Evolutionary conservation across 2,329 filamentous ascomycete species (phyloP).

Genomic region (Colletotrichum sp.): DNA sequence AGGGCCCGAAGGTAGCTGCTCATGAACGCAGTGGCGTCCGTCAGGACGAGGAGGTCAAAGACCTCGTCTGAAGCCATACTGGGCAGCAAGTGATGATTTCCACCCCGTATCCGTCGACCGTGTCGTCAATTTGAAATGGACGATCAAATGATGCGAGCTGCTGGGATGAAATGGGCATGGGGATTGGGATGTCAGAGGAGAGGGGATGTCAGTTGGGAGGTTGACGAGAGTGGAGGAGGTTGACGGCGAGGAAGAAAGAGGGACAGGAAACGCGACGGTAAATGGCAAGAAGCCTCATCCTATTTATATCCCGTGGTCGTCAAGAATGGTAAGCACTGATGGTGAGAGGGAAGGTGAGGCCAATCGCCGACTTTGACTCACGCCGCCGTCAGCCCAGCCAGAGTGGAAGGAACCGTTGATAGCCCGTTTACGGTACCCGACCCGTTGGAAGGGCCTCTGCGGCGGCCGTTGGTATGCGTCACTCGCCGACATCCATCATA

Average conservation of each 20-base stretch:
- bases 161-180: too few species aligned
- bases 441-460: not conserved
- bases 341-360: not conserved
- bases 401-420: not conserved
- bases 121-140: too few species aligned
- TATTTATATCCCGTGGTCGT: not conserved
- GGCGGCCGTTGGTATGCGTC: not conserved
- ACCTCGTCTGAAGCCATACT: slow-evolving; percentile 11
- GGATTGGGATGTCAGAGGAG: too few species aligned
- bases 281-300: not conserved
- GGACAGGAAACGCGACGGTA: not conserved
- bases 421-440: not conserved
- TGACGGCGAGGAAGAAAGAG: not conserved
- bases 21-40: slow-evolving; percentile 53
- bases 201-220: too few species aligned
- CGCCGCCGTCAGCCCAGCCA: not conserved
- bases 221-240: not conserved
- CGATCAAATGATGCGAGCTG: too few species aligned
- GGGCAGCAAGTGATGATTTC: not conserved
- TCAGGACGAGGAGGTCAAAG: slow-evolving; percentile 51
- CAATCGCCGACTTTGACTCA: not conserved
- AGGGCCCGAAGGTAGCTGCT: slow-evolving; percentile 44
- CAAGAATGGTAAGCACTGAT: not conserved
- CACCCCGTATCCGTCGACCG: not conserved
- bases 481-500: not conserved